Conservation (phyloP, 768 basidiomycete species). For the Xanthoconium purpureum region DNA sequence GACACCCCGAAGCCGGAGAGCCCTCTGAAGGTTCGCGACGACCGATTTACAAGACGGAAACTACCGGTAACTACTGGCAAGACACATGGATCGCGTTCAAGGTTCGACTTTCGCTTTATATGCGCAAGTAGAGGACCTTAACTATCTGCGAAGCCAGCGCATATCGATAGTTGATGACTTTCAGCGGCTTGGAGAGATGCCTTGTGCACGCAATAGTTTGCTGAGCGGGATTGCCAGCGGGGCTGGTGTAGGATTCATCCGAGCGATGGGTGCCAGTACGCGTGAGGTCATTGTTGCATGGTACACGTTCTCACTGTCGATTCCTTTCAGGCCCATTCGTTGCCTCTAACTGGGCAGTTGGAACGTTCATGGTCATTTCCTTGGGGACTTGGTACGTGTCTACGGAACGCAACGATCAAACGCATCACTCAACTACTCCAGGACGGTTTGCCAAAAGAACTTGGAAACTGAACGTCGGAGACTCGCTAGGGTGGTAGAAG, state of each 20-base stretch:
- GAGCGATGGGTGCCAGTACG: constrained; percentile 64
- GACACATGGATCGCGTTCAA: constrained; percentile 31
- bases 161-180: constrained; percentile 51
- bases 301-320: constrained; percentile 5
- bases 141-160: constrained; percentile 40
- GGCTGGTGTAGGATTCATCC: constrained; percentile 69
- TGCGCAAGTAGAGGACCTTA: constrained; percentile 5
- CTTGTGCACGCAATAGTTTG: constrained; percentile 74
- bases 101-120: constrained; percentile 16
- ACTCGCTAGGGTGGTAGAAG: constrained; percentile 56
- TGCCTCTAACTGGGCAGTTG: constrained; percentile 78
- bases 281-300: constrained; percentile 8
- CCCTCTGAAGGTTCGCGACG: constrained; percentile 12
- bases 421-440: constrained; percentile 27
- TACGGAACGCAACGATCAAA: constrained; percentile 1
- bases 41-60: constrained; percentile 30
- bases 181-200: constrained; percentile 62
- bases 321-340: constrained; percentile 48
- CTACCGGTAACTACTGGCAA: constrained; percentile 33
- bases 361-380: constrained; percentile 66
- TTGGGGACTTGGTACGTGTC: constrained; percentile 62
- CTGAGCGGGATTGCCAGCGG: constrained; percentile 80
- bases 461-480: constrained; percentile 51
- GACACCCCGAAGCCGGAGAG: constrained; percentile 1
- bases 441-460: constrained; percentile 64